Percentiles rank a stretch among this genome's conserved stretches.
These are phyloP conservation scores for Cordyceps fumosorosea DNA, from an alignment of 2,329 filamentous ascomycete species.

Conservation along the genomic window DNA sequence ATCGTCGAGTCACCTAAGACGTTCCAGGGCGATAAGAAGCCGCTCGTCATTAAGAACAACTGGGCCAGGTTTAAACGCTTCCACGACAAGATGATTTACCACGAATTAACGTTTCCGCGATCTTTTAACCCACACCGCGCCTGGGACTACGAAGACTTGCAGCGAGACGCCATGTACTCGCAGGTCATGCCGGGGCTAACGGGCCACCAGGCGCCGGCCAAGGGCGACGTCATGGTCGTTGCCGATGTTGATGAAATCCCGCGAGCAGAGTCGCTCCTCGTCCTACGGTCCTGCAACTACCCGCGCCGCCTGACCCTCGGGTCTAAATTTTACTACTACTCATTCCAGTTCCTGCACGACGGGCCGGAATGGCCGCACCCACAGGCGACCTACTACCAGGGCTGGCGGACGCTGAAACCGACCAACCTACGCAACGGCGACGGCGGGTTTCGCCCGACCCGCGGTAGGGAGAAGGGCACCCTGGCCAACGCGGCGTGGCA, in stretches of 20 bases:
- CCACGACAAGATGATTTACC: conserved; percentile 51
- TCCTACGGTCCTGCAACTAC: conserved; percentile 45
- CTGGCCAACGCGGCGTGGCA: conserved; percentile 51
- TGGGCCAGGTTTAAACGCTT: conserved; percentile 37
- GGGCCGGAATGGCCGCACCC: conserved; percentile 44
- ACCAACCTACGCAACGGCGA: conserved; percentile 29
- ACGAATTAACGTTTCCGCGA: conserved; percentile 38
- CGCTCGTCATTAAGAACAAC: conserved; percentile 45
- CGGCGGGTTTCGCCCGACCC: background rate
- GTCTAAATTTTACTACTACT: conserved; percentile 51
- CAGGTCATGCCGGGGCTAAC: conserved; percentile 47
- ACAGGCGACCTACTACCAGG: conserved; percentile 49
- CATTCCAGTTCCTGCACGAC: conserved; percentile 42
- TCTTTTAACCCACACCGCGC: conserved; percentile 28
- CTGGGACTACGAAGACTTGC: conserved; percentile 45
- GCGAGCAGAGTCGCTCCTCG: conserved; percentile 40
- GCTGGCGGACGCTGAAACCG: conserved; percentile 22
- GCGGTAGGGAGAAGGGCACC: conserved; percentile 20
- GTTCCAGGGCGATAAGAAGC: conserved; percentile 51
- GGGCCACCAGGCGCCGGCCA: conserved; percentile 32
- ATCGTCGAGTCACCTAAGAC: conserved; percentile 54
- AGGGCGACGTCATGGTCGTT: conserved; percentile 50
- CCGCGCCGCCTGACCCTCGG: conserved; percentile 45
- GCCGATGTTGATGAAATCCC: conserved; percentile 56
- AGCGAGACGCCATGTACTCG: conserved; percentile 34